Evolutionary conservation across 2,329 filamentous ascomycete genomes (phyloP).

Genomic region (Cytospora leucostoma): DNA sequence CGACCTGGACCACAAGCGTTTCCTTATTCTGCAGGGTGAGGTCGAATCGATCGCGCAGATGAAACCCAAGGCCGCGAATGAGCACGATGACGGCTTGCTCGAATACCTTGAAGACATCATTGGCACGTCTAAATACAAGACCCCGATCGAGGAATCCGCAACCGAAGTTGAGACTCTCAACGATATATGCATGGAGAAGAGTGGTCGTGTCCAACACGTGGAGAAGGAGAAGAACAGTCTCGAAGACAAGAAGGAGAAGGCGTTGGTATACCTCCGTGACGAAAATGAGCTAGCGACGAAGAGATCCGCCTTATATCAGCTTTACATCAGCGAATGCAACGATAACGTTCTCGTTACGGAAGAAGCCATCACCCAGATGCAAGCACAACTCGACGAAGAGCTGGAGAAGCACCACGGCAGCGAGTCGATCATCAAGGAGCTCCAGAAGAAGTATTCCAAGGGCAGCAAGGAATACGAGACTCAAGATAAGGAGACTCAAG

Average conservation of each 20-base stretch:
- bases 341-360: constrained; percentile 88
- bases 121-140: constrained; percentile 97
- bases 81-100: constrained; percentile 93
- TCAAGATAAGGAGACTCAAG: constrained; percentile 79
- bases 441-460: constrained; percentile 81
- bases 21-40: constrained; percentile 94
- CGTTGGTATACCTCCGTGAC: constrained; percentile 82
- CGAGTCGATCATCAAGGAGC: constrained; percentile 84
- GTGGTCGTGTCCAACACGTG: constrained; percentile 90
- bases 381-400: constrained; percentile 81
- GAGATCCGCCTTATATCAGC: constrained; percentile 88
- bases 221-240: constrained; percentile 94
- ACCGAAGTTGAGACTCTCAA: constrained; percentile 89
- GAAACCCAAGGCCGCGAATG: constrained; percentile 93
- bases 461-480: constrained; percentile 81
- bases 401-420: constrained; percentile 89
- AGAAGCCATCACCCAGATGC: constrained; percentile 89
- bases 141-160: constrained; percentile 92
- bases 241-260: constrained; percentile 96
- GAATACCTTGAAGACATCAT: constrained; percentile 99
- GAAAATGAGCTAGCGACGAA: constrained; percentile 92
- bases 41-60: constrained; percentile 99
- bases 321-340: constrained; percentile 84
- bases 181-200: constrained; percentile 94
- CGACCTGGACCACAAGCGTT: constrained; percentile 96